These are phyloP conservation scores for Pseudocercospora crystallina DNA, from an alignment of 2,329 filamentous ascomycete genomes.

Conservation along the genomic window DNA sequence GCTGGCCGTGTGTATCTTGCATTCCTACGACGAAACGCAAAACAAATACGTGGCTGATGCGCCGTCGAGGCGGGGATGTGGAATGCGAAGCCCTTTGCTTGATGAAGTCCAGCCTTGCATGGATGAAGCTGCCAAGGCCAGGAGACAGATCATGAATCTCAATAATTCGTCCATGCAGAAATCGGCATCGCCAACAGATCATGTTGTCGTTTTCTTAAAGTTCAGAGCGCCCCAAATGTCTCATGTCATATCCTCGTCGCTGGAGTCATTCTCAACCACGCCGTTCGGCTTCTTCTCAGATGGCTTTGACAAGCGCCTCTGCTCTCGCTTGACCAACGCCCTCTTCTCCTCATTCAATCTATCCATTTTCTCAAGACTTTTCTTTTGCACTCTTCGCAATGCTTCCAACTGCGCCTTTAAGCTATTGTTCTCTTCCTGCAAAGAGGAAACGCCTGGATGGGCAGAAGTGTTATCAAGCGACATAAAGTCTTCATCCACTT, in stretches of 20 bases:
- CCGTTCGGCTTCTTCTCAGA: slow-evolving; percentile 10
- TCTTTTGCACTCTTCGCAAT: slow-evolving; percentile 46
- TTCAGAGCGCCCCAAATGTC: too few relatives aligned
- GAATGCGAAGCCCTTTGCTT: slow-evolving; percentile 27
- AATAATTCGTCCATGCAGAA: too few relatives aligned
- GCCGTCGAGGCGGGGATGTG: slow-evolving; percentile 18
- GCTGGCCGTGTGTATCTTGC: slow-evolving; percentile 14
- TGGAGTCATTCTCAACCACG: not conserved
- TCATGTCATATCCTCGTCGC: too few relatives aligned
- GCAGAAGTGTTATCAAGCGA: slow-evolving; percentile 30
- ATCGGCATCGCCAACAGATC: too few relatives aligned
- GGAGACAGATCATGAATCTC: too few relatives aligned
- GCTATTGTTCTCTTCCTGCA: slow-evolving; percentile 31
- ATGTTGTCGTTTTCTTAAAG: too few relatives aligned
- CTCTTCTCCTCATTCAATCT: slow-evolving; percentile 44
- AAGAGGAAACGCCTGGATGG: slow-evolving; percentile 3
- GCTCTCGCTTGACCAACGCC: slow-evolving; percentile 35
- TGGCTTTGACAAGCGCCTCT: slow-evolving; percentile 14
- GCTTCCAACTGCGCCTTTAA: slow-evolving; percentile 43
- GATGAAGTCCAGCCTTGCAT: slow-evolving; percentile 15
- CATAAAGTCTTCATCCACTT: slow-evolving; percentile 39
- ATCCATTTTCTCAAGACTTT: slow-evolving; percentile 46
- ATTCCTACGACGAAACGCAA: slow-evolving; percentile 31
- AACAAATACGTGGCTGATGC: slow-evolving; percentile 33
- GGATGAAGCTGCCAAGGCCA: slow-evolving; percentile 17